These are phyloP conservation scores for Mycena albidolilacea DNA, from an alignment of 768 basidiomycete species.

Conservation along the genomic window DNA sequence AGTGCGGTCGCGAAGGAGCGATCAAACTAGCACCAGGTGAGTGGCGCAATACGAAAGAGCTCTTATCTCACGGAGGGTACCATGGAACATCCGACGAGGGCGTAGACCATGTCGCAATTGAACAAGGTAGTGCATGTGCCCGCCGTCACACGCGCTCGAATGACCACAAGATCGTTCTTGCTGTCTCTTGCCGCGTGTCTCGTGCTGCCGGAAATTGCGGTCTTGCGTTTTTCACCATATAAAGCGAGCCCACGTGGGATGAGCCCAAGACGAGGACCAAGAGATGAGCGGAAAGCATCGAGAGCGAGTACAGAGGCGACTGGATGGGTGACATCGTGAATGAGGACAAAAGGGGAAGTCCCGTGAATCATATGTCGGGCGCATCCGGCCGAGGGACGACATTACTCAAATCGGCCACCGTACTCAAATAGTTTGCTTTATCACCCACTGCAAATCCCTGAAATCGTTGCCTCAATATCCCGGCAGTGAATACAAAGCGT, in stretches of 20 bases:
- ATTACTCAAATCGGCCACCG: too few species aligned
- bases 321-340: slow-evolving; percentile 21
- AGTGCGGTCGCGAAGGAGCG: background rate
- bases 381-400: too few species aligned
- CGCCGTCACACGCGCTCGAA: slow-evolving; percentile 80
- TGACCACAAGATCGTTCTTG: slow-evolving; percentile 90
- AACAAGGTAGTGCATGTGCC: slow-evolving; percentile 74
- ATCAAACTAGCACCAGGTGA: background rate
- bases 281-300: slow-evolving; percentile 61
- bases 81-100: background rate
- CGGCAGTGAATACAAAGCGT: too few species aligned
- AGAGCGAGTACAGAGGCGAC: slow-evolving; percentile 12
- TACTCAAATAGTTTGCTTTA: too few species aligned
- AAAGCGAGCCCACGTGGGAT: slow-evolving; percentile 88
- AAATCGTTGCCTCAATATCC: too few species aligned
- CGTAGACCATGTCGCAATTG: slow-evolving; percentile 65
- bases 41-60: background rate
- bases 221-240: slow-evolving; percentile 77
- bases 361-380: too few species aligned
- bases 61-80: background rate
- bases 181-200: slow-evolving; percentile 49
- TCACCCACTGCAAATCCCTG: too few species aligned
- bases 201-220: slow-evolving; percentile 60
- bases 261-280: slow-evolving; percentile 73
- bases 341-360: too few species aligned